phyloP scores from a whole-genome alignment of 495 filamentous ascomycete genomes.

The Neurospora sp. region DNA sequence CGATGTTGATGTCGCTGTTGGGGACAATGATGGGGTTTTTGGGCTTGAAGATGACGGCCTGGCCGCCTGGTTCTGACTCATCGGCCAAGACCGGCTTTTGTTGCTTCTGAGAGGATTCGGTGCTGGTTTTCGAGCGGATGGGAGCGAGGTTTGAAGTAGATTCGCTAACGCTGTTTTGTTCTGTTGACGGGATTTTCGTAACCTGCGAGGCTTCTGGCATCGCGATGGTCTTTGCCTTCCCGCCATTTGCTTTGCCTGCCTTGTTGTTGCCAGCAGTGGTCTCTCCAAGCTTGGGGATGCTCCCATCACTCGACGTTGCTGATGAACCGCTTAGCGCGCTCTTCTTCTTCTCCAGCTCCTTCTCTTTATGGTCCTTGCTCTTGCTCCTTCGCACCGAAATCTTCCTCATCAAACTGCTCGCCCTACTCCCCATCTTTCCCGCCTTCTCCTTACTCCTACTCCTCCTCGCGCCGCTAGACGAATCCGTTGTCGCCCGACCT shows the following conservation, averaged over 20 bases:
- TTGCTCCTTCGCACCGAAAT: conserved; percentile 10
- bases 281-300: not conserved
- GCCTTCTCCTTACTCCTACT: conserved; percentile 13
- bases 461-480: not conserved
- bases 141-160: not conserved
- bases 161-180: not conserved
- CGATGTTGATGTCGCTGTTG: conserved; percentile 80
- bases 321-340: not conserved
- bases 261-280: not conserved
- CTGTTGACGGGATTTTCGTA: not conserved
- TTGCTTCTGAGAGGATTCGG: not conserved
- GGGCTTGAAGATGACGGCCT: conserved; percentile 71
- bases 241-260: not conserved
- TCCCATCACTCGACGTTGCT: not conserved
- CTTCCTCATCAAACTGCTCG: conserved; percentile 13
- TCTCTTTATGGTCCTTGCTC: conserved; percentile 4
- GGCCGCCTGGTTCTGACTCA: conserved; percentile 38
- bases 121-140: conserved; percentile 14
- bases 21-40: conserved; percentile 49
- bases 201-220: conserved; percentile 5
- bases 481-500: not conserved
- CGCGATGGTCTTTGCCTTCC: conserved; percentile 20
- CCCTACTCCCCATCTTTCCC: conserved; percentile 5
- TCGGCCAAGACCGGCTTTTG: conserved; percentile 10
- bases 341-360: not conserved